A percentile compares a stretch with the other conserved stretches of the same genome.
Evolutionary conservation across 202 grass and related monocot genomes (phyloP).

Genomic region (Bolboschoenoplectus hybrid): DNA sequence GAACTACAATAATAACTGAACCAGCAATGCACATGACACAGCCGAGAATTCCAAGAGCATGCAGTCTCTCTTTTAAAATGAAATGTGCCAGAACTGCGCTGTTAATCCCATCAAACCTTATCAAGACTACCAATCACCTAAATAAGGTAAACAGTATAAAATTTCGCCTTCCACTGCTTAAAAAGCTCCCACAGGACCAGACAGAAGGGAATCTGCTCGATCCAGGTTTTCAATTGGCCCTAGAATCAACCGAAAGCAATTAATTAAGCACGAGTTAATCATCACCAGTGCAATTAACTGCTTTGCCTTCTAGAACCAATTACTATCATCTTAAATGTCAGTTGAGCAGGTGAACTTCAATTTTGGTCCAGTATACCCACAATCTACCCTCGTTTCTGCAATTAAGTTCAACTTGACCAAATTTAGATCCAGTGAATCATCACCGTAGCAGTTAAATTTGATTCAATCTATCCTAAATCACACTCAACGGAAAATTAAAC

Average conservation of each 20-base stretch:
- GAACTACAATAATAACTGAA: slow-evolving; percentile 90
- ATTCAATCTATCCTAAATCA: slow-evolving; percentile 18
- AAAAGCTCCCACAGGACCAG: background rate
- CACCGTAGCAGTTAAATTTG: background rate
- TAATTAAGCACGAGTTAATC: background rate
- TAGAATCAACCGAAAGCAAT: background rate
- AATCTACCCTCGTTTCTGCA: slow-evolving; percentile 23
- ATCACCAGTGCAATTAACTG: background rate
- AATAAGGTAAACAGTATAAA: background rate
- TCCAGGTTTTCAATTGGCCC: slow-evolving; percentile 3
- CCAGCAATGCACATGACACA: slow-evolving; percentile 91
- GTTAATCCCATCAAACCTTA: slow-evolving; percentile 28
- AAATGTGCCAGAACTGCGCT: slow-evolving; percentile 97
- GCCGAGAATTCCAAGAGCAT: slow-evolving; percentile 75
- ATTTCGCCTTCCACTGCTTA: background rate
- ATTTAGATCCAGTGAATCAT: slow-evolving; percentile 4
- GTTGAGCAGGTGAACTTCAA: slow-evolving; percentile 5
- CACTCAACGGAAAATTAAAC: background rate
- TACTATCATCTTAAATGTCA: background rate
- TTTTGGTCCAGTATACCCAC: background rate
- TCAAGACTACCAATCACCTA: slow-evolving; percentile 22
- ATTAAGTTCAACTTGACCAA: slow-evolving; percentile 8
- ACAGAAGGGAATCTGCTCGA: background rate
- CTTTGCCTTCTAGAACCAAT: background rate
- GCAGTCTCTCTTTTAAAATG: slow-evolving; percentile 85